phyloP scores from a whole-genome alignment of 768 basidiomycete genomes.

The Boletus rubropictus region DNA sequence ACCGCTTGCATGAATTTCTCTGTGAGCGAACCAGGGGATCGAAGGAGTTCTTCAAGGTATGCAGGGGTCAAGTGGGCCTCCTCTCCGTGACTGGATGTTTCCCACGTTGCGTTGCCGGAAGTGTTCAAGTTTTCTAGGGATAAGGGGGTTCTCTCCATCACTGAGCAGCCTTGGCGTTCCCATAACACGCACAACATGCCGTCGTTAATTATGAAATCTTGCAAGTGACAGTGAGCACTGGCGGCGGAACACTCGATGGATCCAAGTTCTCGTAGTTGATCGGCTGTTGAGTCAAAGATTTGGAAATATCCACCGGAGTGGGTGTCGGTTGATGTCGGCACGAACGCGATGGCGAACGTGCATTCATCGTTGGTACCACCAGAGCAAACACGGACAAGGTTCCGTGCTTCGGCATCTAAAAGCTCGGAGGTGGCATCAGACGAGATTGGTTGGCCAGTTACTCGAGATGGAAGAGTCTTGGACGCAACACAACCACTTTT shows the following conservation, averaged over 20 bases:
- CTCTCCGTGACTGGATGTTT: slow-evolving; percentile 52
- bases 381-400: slow-evolving; percentile 60
- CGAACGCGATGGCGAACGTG: slow-evolving; percentile 64
- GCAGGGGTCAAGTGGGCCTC: slow-evolving; percentile 76
- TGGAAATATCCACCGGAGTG: slow-evolving; percentile 78
- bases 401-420: slow-evolving; percentile 56
- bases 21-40: slow-evolving; percentile 63
- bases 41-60: slow-evolving; percentile 81
- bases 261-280: slow-evolving; percentile 54
- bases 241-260: slow-evolving; percentile 53
- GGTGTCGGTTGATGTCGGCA: slow-evolving; percentile 59
- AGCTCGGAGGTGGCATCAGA: slow-evolving; percentile 36
- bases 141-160: slow-evolving; percentile 54
- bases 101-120: slow-evolving; percentile 42
- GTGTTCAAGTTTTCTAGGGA: slow-evolving; percentile 33
- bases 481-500: slow-evolving; percentile 68
- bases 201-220: slow-evolving; percentile 64
- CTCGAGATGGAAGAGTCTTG: slow-evolving; percentile 42
- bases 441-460: slow-evolving; percentile 29
- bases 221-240: slow-evolving; percentile 65
- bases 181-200: slow-evolving; percentile 63
- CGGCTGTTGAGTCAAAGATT: slow-evolving; percentile 50
- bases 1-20: slow-evolving; percentile 78
- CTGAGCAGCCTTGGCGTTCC: slow-evolving; percentile 74
- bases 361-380: slow-evolving; percentile 41